Conservation (phyloP, 2,329 filamentous ascomycete genomes). For the Clonostachys byssicola region DNA sequence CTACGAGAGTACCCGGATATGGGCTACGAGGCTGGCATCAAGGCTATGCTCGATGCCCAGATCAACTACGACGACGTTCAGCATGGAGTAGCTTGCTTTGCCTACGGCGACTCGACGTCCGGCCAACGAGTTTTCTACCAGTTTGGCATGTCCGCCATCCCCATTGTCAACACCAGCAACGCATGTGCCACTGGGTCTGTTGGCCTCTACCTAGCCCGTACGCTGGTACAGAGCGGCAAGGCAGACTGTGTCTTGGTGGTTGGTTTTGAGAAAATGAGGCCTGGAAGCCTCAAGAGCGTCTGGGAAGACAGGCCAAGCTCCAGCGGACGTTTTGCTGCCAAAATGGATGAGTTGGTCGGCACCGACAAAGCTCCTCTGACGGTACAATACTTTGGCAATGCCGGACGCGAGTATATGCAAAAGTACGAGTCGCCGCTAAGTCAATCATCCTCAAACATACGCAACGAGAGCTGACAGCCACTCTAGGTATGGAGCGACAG, state of each 20-base stretch:
- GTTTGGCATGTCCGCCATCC: neutral
- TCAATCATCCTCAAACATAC: too few species aligned
- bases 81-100: neutral
- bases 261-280: neutral
- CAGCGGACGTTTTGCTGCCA: slow-evolving; percentile 63
- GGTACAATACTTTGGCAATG: slow-evolving; percentile 94
- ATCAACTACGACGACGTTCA: neutral
- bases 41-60: neutral
- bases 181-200: neutral
- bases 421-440: slow-evolving; percentile 55
- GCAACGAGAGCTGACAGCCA: too few species aligned
- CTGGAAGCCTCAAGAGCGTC: slow-evolving; percentile 6
- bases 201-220: neutral
- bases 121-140: neutral
- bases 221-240: slow-evolving; percentile 55
- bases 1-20: neutral
- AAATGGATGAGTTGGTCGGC: slow-evolving; percentile 82
- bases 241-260: slow-evolving; percentile 29
- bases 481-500: slow-evolving; percentile 50
- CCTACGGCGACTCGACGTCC: neutral
- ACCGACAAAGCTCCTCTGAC: slow-evolving; percentile 78
- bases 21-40: neutral
- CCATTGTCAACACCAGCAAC: neutral
- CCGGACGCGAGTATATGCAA: slow-evolving; percentile 91
- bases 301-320: slow-evolving; percentile 85